Conservation (phyloP, 805 yeast genomes). For the Osmozyma mogii region DNA sequence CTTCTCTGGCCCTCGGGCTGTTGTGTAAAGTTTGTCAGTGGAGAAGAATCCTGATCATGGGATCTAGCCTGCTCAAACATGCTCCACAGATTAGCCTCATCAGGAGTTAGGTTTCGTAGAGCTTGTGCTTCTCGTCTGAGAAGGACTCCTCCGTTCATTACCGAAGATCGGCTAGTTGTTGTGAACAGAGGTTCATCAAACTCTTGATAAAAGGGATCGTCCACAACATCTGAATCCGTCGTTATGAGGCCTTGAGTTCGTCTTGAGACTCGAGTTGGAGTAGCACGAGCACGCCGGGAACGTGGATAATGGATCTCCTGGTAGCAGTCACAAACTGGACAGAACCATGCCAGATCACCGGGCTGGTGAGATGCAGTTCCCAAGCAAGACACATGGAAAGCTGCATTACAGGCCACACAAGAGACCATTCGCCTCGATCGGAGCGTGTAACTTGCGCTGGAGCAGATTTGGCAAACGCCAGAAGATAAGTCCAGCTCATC, state of each 20-base stretch:
- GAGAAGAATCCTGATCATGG: slow-evolving; percentile 2
- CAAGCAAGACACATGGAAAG: slow-evolving; percentile 35
- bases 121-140: slow-evolving; percentile 26
- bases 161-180: slow-evolving; percentile 7
- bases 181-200: slow-evolving; percentile 3
- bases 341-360: slow-evolving; percentile 29
- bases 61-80: slow-evolving; percentile 24
- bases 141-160: slow-evolving; percentile 33
- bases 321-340: slow-evolving; percentile 44
- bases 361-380: slow-evolving; percentile 14
- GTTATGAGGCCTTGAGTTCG: background rate
- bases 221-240: background rate
- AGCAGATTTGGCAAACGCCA: slow-evolving; percentile 28
- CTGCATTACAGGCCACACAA: slow-evolving; percentile 30
- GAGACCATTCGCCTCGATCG: slow-evolving; percentile 13
- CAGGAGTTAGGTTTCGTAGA: slow-evolving; percentile 20
- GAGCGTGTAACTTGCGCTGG: slow-evolving; percentile 25
- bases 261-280: background rate
- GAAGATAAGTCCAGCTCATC: slow-evolving; percentile 2
- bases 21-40: background rate
- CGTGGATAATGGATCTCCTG: slow-evolving; percentile 28
- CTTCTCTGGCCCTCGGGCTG: background rate
- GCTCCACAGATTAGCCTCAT: slow-evolving; percentile 32
- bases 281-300: background rate
- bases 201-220: background rate